A percentile compares a stretch with the other conserved stretches of the same genome.
Evolutionary conservation across 1,139 yeast species (phyloP).

Genomic region (Yamadazyma triangularis): DNA sequence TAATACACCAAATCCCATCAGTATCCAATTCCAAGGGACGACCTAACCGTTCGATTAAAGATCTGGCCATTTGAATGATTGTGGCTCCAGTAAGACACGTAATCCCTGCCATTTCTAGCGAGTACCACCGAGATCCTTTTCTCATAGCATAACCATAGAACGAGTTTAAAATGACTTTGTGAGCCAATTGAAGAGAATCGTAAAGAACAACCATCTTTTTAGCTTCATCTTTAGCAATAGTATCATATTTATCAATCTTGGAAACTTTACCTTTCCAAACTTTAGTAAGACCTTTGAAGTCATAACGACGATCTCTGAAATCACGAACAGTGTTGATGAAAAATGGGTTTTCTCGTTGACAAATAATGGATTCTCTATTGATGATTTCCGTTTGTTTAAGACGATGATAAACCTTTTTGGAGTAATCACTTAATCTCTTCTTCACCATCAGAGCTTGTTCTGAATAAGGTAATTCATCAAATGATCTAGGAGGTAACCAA

Average conservation of each 20-base stretch:
- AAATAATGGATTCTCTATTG: conserved; percentile 88
- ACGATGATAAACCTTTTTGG: conserved; percentile 79
- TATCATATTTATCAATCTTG: conserved; percentile 48
- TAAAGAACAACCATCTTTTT: conserved; percentile 89
- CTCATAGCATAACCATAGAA: conserved; percentile 99
- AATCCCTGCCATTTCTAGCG: conserved; percentile 99
- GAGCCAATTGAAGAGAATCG: conserved; percentile 94
- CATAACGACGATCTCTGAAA: conserved; percentile 94
- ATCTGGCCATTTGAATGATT: conserved; percentile 94
- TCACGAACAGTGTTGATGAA: conserved; percentile 92
- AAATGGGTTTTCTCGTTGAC: conserved; percentile 97
- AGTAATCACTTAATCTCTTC: conserved; percentile 79
- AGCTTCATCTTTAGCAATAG: conserved; percentile 72
- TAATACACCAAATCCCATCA: conserved; percentile 99
- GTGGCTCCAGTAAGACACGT: conserved; percentile 98
- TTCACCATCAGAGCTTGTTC: conserved; percentile 79
- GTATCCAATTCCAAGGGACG: conserved; percentile 96
- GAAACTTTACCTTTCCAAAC: conserved; percentile 86
- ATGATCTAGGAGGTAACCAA: conserved; percentile 53
- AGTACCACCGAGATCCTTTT: conserved; percentile 98
- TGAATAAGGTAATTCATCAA: conserved; percentile 68
- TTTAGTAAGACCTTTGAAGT: conserved; percentile 89
- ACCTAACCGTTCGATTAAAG: conserved; percentile 90
- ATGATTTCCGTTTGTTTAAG: conserved; percentile 79
- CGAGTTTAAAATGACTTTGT: conserved; percentile 92